Evolutionary conservation across 1,284 basidiomycete species (phyloP), one percentile per base, ranked within the genome.

Genomic region (Apiotrichum porosum): DNA sequence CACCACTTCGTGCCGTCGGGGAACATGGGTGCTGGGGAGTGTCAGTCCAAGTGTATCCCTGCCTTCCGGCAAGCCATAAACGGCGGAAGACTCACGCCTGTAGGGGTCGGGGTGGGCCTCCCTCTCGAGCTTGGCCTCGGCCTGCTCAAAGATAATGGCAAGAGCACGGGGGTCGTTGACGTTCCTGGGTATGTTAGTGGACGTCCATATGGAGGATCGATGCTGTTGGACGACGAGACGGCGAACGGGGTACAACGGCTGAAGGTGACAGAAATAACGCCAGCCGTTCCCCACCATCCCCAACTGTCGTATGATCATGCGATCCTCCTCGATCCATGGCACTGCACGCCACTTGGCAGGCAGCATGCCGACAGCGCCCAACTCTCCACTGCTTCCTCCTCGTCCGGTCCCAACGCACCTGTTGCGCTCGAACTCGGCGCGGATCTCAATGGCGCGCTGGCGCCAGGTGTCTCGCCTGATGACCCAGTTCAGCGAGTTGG

Each of bases 341-440:
- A n/a, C n/a, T n/a, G n/a, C n/a, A n/a, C n/a, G n/a, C n/a, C n/a
- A n/a, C n/a, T n/a, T n/a, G n/a, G n/a, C n/a, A n/a, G n/a, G n/a
- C n/a, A n/a, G n/a, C n/a, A n/a, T n/a, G n/a, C n/a, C n/a, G n/a
- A n/a, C n/a, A n/a, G n/a, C n/a, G n/a, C n/a, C n/a, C n/a, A n/a
- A n/a, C n/a, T 26, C 15, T 17, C 17, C 19, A 6, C 38, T 32
- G 30, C 10, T 22, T 17, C 22, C 13, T 30, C 19, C 28, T 5
- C 22, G 6, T 15, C 17, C 19, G 21, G 12, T 19, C 32, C 12
- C 18, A 19, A 72, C 84, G 58, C 69, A 91, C 89, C 88, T 81
- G 78, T 95, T 89, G 58, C 79, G 76, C 76, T 97, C 92, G 71
- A 97, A 97, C 71, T 91, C 84, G 56, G 91, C 90, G 52, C 92